phyloP scores from a whole-genome alignment of 805 yeast species.

The Hanseniaspora singularis region DNA sequence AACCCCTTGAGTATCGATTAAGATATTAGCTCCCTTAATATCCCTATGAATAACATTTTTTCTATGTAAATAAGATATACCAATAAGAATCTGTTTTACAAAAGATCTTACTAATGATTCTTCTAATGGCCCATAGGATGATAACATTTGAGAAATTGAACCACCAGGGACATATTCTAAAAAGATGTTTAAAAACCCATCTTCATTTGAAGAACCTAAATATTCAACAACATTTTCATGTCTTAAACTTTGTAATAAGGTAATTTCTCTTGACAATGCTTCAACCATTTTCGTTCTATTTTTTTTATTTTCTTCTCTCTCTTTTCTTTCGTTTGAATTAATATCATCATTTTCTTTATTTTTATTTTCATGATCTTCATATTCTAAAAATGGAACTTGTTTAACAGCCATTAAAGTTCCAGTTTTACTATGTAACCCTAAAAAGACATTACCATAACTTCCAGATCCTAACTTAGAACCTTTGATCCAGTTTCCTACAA shows the following conservation, averaged over 20 bases:
- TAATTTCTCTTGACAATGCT: constrained; percentile 74
- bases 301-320: constrained; percentile 23
- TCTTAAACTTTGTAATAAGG: constrained; percentile 59
- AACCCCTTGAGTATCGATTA: constrained; percentile 67
- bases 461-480: constrained; percentile 94
- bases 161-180: constrained; percentile 66
- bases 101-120: constrained; percentile 64
- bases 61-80: constrained; percentile 61
- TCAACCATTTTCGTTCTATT: constrained; percentile 45
- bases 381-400: constrained; percentile 56
- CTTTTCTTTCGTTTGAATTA: constrained; percentile 19
- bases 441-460: constrained; percentile 82
- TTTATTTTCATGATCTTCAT: constrained; percentile 16
- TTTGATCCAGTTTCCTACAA: constrained; percentile 78
- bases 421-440: constrained; percentile 82
- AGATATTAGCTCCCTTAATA: constrained; percentile 77
- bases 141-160: constrained; percentile 55
- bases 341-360: constrained; percentile 19
- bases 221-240: constrained; percentile 91
- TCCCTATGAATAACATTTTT: constrained; percentile 73
- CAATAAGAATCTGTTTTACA: constrained; percentile 62
- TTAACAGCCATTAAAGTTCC: constrained; percentile 97
- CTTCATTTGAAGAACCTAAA: constrained; percentile 74
- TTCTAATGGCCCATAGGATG: constrained; percentile 67
- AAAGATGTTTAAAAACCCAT: constrained; percentile 63